Evolutionary conservation across 805 yeast genomes (phyloP), one percentile per base, ranked within the genome.

Genomic region (Ogataea thermomethanolica): DNA sequence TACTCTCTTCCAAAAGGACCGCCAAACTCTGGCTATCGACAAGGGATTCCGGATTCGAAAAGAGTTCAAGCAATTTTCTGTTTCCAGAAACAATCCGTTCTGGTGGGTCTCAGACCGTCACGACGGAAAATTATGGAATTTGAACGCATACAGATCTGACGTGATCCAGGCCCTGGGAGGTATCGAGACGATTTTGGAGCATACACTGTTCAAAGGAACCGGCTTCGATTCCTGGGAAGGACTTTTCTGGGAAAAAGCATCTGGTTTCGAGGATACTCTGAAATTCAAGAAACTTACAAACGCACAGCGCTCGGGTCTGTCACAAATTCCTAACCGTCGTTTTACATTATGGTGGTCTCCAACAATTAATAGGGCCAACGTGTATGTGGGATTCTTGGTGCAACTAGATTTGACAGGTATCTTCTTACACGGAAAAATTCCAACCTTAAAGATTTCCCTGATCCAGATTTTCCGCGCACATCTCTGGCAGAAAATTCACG

Each of bases 261-360:
- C 95, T 21, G 99, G 99, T 0, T 93, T 90, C 59, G 99, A 93
- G 62, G 99, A 93, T 55, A 84, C 96, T 0, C 75, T 93, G 76
- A 91, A 90, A 59, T 86, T 89, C 64, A 89, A 90, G 62, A 93
- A 91, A 59, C 73, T 93, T 51, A 93, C 99, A 1, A 91, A 91
- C 64, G 99, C 99, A 1, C 99, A 93, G 69, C 73, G 99, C 55
- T 83, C 96, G 4, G 99, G 99, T 59, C 73, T 93, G 49, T 86
- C 95, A 56, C 99, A 93, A 66, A 91, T 93, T 55, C 99, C 99
- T 3, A 93, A 93, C 59, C 81, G 99, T 60, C 76, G 99, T 33
- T 93, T 93, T 59, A 93, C 99, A 0, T 67, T 93, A 23, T 93
- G 99, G 99, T 93, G 99, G 99, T 89, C 97, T 0, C 99, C 99